phyloP scores from a whole-genome alignment of 805 yeast genomes.

The Wickerhamiella vanderwaltii region DNA sequence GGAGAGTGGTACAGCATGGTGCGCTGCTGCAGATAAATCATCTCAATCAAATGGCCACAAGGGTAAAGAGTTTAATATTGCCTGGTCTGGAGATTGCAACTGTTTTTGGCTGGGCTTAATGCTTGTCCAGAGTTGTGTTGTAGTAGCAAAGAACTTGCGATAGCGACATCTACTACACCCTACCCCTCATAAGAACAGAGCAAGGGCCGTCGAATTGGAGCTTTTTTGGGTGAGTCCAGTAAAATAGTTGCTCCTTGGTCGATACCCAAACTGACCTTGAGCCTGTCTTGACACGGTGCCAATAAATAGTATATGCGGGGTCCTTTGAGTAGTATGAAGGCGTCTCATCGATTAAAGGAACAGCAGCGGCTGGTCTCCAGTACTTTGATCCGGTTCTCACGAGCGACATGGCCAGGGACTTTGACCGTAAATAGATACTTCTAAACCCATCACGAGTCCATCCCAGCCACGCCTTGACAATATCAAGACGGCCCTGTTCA shows the following conservation, averaged over 20 bases:
- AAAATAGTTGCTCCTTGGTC: not conserved
- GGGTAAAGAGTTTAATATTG: no score
- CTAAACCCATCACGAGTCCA: not conserved
- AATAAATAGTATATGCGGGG: slow-evolving; percentile 4
- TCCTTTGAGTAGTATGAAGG: slow-evolving; percentile 6
- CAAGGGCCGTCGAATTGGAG: slow-evolving; percentile 8
- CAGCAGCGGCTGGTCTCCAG: not conserved
- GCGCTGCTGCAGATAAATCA: no score
- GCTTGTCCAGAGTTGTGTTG: no score
- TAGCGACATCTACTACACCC: no score
- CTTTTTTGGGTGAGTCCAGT: slow-evolving; percentile 3
- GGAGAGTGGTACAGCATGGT: no score
- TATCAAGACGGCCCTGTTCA: slow-evolving; percentile 6
- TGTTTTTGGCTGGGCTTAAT: no score
- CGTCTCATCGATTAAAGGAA: not conserved
- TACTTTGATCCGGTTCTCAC: not conserved
- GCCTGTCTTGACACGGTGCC: slow-evolving; percentile 8
- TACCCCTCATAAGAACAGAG: slow-evolving; percentile 3
- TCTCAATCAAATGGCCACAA: no score
- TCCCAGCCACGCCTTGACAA: not conserved
- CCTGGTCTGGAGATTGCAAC: no score
- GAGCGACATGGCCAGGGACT: not conserved
- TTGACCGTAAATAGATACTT: not conserved
- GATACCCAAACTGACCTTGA: not conserved
- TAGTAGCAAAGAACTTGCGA: no score